A percentile compares a stretch with the other conserved stretches of the same genome.
These are phyloP conservation scores for Zymoseptoria ardabiliae DNA, from an alignment of 2,329 filamentous ascomycete species.

Conservation along the genomic window DNA sequence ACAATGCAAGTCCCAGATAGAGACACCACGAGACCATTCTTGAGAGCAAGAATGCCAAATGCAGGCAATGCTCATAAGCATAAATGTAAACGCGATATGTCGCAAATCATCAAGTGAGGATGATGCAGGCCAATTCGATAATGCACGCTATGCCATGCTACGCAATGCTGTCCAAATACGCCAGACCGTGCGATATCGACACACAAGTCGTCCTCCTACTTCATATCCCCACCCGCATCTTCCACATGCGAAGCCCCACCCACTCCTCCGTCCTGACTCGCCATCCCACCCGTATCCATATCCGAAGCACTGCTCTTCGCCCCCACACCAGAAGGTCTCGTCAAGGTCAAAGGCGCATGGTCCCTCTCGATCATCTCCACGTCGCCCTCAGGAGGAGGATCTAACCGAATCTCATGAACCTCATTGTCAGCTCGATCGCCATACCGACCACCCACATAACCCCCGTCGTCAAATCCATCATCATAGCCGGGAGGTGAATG, in stretches of 20 bases:
- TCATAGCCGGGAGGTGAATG: background rate
- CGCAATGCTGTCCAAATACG: background rate
- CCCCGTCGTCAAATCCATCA: background rate
- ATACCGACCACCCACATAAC: background rate
- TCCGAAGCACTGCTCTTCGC: background rate
- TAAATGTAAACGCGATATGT: background rate
- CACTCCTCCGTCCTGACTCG: conserved; percentile 10
- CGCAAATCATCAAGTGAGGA: no score
- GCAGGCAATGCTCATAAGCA: background rate
- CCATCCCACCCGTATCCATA: conserved; percentile 8
- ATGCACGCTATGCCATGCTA: background rate
- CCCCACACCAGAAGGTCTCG: background rate
- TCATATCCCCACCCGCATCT: conserved; percentile 5
- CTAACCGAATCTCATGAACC: conserved; percentile 10
- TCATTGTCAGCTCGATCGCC: background rate
- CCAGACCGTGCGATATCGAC: background rate
- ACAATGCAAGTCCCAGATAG: no score
- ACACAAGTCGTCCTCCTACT: background rate
- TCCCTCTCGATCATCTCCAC: conserved; percentile 24
- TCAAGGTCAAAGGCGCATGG: conserved; percentile 6
- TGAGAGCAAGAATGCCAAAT: background rate
- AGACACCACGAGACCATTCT: no score
- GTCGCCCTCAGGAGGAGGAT: conserved; percentile 2
- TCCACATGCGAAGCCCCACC: conserved; percentile 6
- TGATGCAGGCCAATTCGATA: background rate